phyloP scores from a whole-genome alignment of 371 early-diverging fungal species.

The Dinochytrium kinnereticum region DNA sequence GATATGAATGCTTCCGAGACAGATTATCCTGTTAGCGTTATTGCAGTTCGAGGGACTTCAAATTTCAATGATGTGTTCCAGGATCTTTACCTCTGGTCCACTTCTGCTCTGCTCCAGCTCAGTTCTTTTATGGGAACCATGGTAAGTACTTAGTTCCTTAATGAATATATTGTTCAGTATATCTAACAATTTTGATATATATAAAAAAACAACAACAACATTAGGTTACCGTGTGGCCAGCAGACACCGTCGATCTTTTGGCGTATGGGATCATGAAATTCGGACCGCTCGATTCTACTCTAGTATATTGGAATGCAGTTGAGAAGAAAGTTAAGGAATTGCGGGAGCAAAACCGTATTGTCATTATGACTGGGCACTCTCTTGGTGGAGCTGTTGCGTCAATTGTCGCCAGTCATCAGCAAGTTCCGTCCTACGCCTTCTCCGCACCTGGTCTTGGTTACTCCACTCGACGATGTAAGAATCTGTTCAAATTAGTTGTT shows the following conservation, averaged over 20 bases:
- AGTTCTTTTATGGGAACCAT: slow-evolving; percentile 27
- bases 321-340: slow-evolving; percentile 11
- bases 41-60: slow-evolving; percentile 29
- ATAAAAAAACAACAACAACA: not conserved
- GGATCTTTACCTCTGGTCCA: slow-evolving; percentile 30
- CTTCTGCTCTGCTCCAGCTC: slow-evolving; percentile 24
- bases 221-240: slow-evolving; percentile 30
- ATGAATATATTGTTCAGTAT: not conserved
- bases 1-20: not conserved
- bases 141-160: not conserved
- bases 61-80: slow-evolving; percentile 35
- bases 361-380: slow-evolving; percentile 54
- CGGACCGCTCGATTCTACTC: slow-evolving; percentile 16
- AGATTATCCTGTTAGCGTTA: slow-evolving; percentile 1
- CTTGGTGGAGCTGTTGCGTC: slow-evolving; percentile 54
- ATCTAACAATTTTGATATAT: not conserved
- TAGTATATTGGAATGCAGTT: slow-evolving; percentile 33
- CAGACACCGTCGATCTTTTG: slow-evolving; percentile 15
- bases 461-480: slow-evolving; percentile 3
- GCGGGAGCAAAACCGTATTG: not conserved
- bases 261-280: slow-evolving; percentile 23
- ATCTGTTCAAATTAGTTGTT: too few relatives aligned
- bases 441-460: slow-evolving; percentile 44
- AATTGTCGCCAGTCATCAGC: slow-evolving; percentile 32
- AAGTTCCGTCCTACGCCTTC: slow-evolving; percentile 33